phyloP scores from a whole-genome alignment of 257 asterid species.

The Nemophila menziesii region DNA sequence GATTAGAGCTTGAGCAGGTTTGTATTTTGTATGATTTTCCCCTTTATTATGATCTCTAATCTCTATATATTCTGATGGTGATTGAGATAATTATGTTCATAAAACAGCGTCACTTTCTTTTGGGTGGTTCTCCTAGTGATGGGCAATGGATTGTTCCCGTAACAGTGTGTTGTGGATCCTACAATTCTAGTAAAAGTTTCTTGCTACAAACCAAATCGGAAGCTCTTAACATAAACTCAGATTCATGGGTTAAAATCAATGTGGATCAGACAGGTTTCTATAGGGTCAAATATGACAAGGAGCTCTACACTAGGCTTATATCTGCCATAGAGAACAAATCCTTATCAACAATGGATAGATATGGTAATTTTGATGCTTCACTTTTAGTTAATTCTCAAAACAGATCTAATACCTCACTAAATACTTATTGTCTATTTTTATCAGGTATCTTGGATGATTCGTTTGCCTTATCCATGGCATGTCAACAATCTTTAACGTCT shows the following conservation, averaged over 20 bases:
- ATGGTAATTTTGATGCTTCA: neutral
- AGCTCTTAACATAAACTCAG: constrained; percentile 11
- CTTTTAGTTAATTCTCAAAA: neutral
- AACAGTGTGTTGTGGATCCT: constrained; percentile 23
- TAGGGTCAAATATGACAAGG: constrained; percentile 28
- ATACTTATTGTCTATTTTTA: too few relatives aligned
- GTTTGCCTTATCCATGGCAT: constrained; percentile 31
- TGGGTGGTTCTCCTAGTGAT: constrained; percentile 16
- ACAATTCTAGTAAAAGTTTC: constrained; percentile 16
- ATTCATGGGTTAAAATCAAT: constrained; percentile 28
- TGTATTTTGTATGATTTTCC: neutral
- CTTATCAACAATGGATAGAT: constrained; percentile 31
- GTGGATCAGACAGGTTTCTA: constrained; percentile 30
- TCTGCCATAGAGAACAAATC: constrained; percentile 18
- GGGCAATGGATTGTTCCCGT: constrained; percentile 34
- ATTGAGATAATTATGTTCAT: neutral
- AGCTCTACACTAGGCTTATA: constrained; percentile 18
- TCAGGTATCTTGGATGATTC: constrained; percentile 35
- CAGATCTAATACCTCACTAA: neutral
- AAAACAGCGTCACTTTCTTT: constrained; percentile 22
- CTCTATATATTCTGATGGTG: neutral
- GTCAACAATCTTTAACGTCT: constrained; percentile 25
- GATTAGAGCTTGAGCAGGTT: constrained; percentile 32
- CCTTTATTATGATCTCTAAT: neutral
- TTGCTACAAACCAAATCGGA: constrained; percentile 19